Percentiles rank a stretch among this genome's conserved stretches.
Evolutionary conservation across 371 early-diverging fungal species (phyloP).

Genomic region (Syncephalastrum sp.): DNA sequence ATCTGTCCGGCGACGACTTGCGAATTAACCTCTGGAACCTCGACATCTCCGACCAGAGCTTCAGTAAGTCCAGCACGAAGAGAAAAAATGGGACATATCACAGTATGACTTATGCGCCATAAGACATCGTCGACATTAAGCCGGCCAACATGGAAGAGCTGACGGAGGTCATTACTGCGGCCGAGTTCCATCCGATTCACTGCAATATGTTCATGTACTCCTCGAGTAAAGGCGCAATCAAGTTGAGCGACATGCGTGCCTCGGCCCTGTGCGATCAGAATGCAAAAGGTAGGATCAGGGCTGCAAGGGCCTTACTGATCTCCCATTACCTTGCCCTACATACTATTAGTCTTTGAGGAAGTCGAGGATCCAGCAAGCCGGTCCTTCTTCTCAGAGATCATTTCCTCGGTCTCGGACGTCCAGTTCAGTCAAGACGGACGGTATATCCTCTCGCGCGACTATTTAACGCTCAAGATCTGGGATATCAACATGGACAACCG

Average conservation of each 20-base stretch:
- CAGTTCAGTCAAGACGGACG: conserved; percentile 95
- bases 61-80: conserved; percentile 62
- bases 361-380: conserved; percentile 91
- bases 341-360: conserved; percentile 82
- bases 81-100: background rate
- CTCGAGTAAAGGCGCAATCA: conserved; percentile 97
- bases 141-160: conserved; percentile 99
- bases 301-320: background rate
- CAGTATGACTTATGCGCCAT: background rate
- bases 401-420: conserved; percentile 95
- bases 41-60: conserved; percentile 94
- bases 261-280: conserved; percentile 94
- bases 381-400: conserved; percentile 98
- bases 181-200: conserved; percentile 95
- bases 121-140: conserved; percentile 99
- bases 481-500: conserved; percentile 95
- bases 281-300: conserved; percentile 72
- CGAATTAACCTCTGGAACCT: conserved; percentile 99
- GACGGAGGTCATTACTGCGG: conserved; percentile 98
- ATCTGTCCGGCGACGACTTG: conserved; percentile 97
- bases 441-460: conserved; percentile 95
- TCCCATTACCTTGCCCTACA: background rate
- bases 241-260: conserved; percentile 94
- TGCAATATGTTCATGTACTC: conserved; percentile 98
- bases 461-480: conserved; percentile 96